Base-by-base conservation (phyloP, 129 eudicot species). In the Flaveria trinervia region DNA sequence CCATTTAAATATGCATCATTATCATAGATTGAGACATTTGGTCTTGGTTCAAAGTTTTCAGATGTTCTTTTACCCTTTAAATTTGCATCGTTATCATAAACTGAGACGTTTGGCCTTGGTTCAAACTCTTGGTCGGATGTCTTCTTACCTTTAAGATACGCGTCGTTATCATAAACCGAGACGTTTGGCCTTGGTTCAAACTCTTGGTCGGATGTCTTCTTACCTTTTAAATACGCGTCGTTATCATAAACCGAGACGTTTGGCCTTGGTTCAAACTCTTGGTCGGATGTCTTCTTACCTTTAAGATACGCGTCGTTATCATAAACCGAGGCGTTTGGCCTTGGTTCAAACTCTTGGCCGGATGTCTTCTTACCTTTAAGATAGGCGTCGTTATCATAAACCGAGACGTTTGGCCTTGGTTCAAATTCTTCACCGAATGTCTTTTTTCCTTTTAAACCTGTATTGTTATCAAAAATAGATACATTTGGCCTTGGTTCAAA, bases 11-110 rank as follows among this genome's bases (percentile, higher is more conserved):
- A 3, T 1, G 5, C 7, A 9, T 55, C 26, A 7, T 17, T 55
- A 55, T 55, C 62, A 55, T 55, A n/a, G 6, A 55, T 13, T 0
- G 70, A 65, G 12, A 65, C 39, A 1, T 65, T 33, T 65, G 70
- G 49, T 16, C 70, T 33, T 36, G 70, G 70, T 36, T 65, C 70
- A 65, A 65, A 65, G 3, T 65, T 50, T 39, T 36, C 22, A 16
- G 46, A 41, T 6, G 22, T 65, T 14, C 36, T 65, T 9, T 65
- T 36, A 65, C 6, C 70, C 7, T 65, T 65, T 41, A 65, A 65
- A n/a, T 23, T 13, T 0, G 6, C 7, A 22, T 56, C 28, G 0
- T 18, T 56, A 56, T 56, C 64, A 56, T 56, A 17, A 17, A 56
- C 64, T 13, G 28, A 17, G 13, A 56, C 2, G 13, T 56, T 56